These are phyloP conservation scores for Erythrobasidium yunnanense DNA, from an alignment of 768 basidiomycete species.

Conservation along the genomic window DNA sequence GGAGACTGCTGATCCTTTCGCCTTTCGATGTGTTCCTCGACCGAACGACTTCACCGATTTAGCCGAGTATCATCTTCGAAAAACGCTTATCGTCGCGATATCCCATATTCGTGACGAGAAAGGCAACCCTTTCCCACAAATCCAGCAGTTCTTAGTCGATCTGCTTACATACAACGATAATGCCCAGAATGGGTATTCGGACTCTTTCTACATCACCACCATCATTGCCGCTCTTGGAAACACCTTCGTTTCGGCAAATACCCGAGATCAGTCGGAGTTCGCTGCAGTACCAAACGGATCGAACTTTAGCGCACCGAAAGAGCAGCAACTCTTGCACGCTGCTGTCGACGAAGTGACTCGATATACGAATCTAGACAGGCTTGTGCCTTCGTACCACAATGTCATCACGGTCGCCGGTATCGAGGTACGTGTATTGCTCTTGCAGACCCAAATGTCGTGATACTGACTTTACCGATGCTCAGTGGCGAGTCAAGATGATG, in stretches of 20 bases:
- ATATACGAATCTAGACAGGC: conserved; percentile 84
- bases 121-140: conserved; percentile 72
- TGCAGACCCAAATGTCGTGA: conserved; percentile 31
- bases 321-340: conserved; percentile 52
- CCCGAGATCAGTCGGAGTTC: conserved; percentile 48
- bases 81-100: conserved; percentile 72
- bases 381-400: conserved; percentile 90
- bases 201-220: conserved; percentile 78
- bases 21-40: conserved; percentile 79
- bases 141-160: conserved; percentile 78
- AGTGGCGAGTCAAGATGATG: conserved; percentile 73
- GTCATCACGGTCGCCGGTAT: conserved; percentile 80
- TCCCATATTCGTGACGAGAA: conserved; percentile 76
- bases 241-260: conserved; percentile 50
- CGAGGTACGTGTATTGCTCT: conserved; percentile 53
- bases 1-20: conserved; percentile 74
- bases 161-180: conserved; percentile 93
- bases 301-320: background rate
- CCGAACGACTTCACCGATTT: conserved; percentile 89
- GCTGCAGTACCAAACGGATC: conserved; percentile 68
- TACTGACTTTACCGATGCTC: background rate
- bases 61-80: conserved; percentile 85
- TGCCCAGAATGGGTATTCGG: conserved; percentile 83
- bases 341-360: conserved; percentile 73
- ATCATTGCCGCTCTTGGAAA: conserved; percentile 72